Conservation (phyloP, 805 yeast species). For the Yamadazyma sp. region DNA sequence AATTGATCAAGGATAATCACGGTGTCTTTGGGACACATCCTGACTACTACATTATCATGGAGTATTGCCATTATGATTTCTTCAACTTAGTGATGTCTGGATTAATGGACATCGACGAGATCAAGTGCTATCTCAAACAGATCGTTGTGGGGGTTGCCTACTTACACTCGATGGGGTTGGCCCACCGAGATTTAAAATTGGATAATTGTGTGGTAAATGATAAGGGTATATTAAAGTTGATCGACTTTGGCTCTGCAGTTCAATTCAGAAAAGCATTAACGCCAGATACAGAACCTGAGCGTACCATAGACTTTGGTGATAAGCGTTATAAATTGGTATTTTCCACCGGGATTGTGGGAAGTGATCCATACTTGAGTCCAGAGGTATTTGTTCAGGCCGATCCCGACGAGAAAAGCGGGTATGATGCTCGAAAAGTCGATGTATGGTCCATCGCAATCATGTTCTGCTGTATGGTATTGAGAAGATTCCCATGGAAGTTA, state of each 20-base stretch:
- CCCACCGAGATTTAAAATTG: constrained; percentile 89
- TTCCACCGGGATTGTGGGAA: constrained; percentile 88
- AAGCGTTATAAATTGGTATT: constrained; percentile 51
- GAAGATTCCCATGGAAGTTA: constrained; percentile 93
- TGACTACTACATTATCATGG: constrained; percentile 77
- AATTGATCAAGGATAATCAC: constrained; percentile 65
- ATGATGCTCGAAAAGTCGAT: constrained; percentile 87
- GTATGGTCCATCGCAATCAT: constrained; percentile 94
- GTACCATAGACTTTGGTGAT: constrained; percentile 25
- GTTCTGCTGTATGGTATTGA: constrained; percentile 83
- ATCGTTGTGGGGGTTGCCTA: constrained; percentile 71
- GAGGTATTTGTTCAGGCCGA: constrained; percentile 61
- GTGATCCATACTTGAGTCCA: constrained; percentile 95
- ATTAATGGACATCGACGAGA: constrained; percentile 65
- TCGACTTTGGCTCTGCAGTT: constrained; percentile 93
- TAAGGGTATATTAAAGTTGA: constrained; percentile 76
- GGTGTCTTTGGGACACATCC: constrained; percentile 20
- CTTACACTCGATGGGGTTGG: constrained; percentile 78
- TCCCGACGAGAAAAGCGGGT: constrained; percentile 30
- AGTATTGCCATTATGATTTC: constrained; percentile 87
- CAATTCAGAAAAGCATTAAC: constrained; percentile 62
- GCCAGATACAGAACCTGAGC: constrained; percentile 10
- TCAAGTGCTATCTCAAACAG: constrained; percentile 81
- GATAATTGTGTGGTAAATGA: constrained; percentile 87
- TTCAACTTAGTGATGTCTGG: constrained; percentile 93